Evolutionary conservation across 495 filamentous ascomycete genomes (phyloP), one percentile per base, ranked within the genome.

Genomic region (Penicillium odoratum): DNA sequence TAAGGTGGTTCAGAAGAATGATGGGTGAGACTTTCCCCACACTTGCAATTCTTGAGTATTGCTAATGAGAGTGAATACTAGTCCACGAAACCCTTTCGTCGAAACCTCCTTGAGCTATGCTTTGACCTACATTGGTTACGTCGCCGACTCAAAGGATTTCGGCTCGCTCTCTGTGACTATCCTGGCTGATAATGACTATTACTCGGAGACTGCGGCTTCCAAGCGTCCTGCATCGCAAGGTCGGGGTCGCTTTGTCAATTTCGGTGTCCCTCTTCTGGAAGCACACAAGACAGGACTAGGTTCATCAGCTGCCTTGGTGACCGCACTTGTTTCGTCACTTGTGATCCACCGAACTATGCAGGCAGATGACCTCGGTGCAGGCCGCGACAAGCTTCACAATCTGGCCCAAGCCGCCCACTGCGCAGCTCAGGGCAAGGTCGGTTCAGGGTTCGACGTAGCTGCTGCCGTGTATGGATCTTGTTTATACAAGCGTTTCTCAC

Each of bases 261-360:
- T 96, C 76, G 79, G 82, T 40, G 87, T 91, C 33, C 84, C 88
- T 18, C 82, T 98, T 9, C 68, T 75, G 43, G 79, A 84, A 63
- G 93, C 95, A 13, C 90, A 97, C 79, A 98, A 98, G 78, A 98
- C 95, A 2, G 94, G 94, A 7, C 85, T 98, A 36, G 94, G 94
- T 51, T 98, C 94, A 40, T 97, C 93, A 5, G 94, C 94, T 8
- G 94, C 94, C 3, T 81, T 98, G 31, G 93, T 97, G 40, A 98
- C 94, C n/a, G 81, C 93, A 31, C 83, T 98, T 45, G 91, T 91
- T 9, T 91, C 87, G 18, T 83, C 90, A 3, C 72, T 98, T 30
- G 77, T 81, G 30, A 85, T 97, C 38, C 80, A 85, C 21, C 86
- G 93, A 68, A 93, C 93, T 70, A 84, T 95, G 59, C 86, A 88